Base-by-base conservation (phyloP, 768 basidiomycete species). In the Asterophora lycoperdoides region DNA sequence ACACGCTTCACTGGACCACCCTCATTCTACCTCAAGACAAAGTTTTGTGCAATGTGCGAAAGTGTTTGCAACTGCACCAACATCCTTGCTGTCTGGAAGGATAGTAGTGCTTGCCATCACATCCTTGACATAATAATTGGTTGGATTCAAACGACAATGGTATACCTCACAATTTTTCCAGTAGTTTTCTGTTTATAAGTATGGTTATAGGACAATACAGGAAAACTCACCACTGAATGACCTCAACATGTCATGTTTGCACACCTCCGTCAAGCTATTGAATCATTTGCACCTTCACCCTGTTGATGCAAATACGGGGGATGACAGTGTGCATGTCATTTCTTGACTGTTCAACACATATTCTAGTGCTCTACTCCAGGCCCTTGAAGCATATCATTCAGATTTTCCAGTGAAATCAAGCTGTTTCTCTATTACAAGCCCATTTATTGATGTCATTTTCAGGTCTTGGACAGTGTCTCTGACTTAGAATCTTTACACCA, bases 271-370 rank as follows among this genome's bases (percentile, higher is more conserved):
- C 8, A 85, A 79, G 48, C 70, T 93, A 10, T 68, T 91, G 33
- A 88, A 94, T 56, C 80, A 83, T 13, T 67, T 95, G 8, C 79
- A 84, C 44, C 71, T 96, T 17, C 73, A 77, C 44, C 71, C 78
- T 4, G 67, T 77, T 2, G 86, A 78, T 46, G 60, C 76, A 0
- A 71, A 77, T 33, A 73, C 78, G 28, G 77, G 79, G 13, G 80
- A 88, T 51, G 86, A 88, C 51, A 69, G 76, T 19, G 73, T 76
- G 1, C 86, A 89, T 60, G 80, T 81, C 8, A 78, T 88, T 14
- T 84, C 89, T 1, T 73, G 92, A 19, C 64, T 91, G 20, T 94
- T 94, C 69, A 83, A 84, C 58, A 83, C 82, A 45, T 91, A 93
- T 58, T 81, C 85, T 23, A 73, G 71, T 11, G 73, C 83, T 18